Evolutionary conservation across 106 monocot genomes (phyloP).

Genomic region (Dendrobium huoshanense): DNA sequence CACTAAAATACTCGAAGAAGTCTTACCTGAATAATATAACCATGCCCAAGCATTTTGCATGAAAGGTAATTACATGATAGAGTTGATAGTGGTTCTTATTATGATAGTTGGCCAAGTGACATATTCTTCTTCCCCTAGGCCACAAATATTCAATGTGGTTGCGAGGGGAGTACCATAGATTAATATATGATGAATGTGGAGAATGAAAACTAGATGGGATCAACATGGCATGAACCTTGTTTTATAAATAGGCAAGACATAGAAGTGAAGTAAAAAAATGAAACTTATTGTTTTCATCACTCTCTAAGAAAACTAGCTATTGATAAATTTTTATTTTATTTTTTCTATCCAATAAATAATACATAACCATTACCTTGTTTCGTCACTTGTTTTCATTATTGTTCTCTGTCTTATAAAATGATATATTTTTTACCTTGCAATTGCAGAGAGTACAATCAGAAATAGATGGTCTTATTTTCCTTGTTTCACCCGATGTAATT

Average conservation of each 20-base stretch:
- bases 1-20: too few species aligned
- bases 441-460: slow-evolving; percentile 58
- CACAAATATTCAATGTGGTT: too few species aligned
- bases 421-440: neutral
- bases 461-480: slow-evolving; percentile 44
- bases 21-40: too few species aligned
- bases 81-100: too few species aligned
- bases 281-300: neutral
- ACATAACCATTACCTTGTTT: neutral
- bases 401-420: neutral
- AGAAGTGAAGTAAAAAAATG: neutral
- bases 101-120: too few species aligned
- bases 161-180: too few species aligned
- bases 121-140: too few species aligned
- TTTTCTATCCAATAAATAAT: neutral
- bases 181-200: too few species aligned
- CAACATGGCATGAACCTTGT: too few species aligned
- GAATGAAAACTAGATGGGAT: too few species aligned
- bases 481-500: slow-evolving; percentile 75
- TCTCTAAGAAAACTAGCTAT: neutral
- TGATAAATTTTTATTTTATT: neutral
- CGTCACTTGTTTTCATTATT: neutral
- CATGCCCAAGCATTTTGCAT: too few species aligned
- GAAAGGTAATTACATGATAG: too few species aligned
- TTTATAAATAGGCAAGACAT: neutral